phyloP scores from a whole-genome alignment of 1,284 basidiomycete species.

The Ustilago loliicola region DNA sequence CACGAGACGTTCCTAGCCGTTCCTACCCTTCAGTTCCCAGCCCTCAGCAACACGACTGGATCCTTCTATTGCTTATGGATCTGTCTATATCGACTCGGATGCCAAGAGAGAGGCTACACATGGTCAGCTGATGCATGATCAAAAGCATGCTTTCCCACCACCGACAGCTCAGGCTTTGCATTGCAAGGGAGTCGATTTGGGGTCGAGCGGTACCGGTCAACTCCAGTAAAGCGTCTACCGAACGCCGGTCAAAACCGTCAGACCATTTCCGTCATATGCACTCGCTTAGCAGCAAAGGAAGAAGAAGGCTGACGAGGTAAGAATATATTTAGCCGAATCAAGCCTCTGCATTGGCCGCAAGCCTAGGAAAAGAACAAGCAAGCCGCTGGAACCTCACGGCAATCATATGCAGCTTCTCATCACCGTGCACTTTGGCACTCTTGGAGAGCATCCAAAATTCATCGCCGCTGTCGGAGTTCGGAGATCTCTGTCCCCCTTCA shows the following conservation, averaged over 20 bases:
- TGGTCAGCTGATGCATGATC: background rate
- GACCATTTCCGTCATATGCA: slow-evolving; percentile 3
- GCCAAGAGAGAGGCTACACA: background rate
- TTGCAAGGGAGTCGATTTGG: slow-evolving; percentile 4
- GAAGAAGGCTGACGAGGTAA: background rate
- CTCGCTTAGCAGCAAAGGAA: slow-evolving; percentile 13
- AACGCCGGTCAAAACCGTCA: slow-evolving; percentile 18
- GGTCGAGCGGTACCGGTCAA: slow-evolving; percentile 1
- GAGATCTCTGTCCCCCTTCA: slow-evolving; percentile 18
- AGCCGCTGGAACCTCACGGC: background rate
- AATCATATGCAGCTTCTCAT: slow-evolving; percentile 12
- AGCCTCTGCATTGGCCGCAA: background rate
- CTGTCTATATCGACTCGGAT: background rate
- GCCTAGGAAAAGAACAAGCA: background rate
- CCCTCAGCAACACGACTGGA: background rate
- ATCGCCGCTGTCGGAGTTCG: slow-evolving; percentile 21
- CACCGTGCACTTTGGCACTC: slow-evolving; percentile 1
- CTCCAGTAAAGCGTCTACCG: slow-evolving; percentile 1
- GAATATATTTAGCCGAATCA: slow-evolving; percentile 4
- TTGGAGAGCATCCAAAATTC: background rate
- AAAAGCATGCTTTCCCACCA: background rate
- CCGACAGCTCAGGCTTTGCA: background rate
- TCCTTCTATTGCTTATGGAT: background rate
- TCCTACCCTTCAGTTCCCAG: background rate
- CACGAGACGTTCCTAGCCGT: no score